phyloP scores from a whole-genome alignment of 805 yeast genomes.

The Yamadazyma laniorum region DNA sequence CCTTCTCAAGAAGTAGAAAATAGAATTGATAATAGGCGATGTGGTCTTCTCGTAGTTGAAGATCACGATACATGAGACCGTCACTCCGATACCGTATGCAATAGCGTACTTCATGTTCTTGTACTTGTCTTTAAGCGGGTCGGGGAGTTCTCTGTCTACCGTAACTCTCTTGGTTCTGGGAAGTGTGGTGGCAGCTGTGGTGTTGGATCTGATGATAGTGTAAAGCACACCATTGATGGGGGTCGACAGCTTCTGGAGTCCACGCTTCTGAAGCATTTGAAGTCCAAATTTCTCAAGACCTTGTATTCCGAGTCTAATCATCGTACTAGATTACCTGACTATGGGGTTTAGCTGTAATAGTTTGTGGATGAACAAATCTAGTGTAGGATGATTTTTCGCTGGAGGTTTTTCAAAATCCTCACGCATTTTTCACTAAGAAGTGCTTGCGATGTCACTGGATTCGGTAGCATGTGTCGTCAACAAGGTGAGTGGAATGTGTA shows the following conservation, averaged over 20 bases:
- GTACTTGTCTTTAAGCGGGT: conserved; percentile 58
- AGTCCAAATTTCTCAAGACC: no score
- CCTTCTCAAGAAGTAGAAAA: conserved; percentile 81
- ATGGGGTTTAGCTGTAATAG: neutral
- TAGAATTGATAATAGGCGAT: conserved; percentile 84
- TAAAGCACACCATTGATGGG: neutral
- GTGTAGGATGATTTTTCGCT: neutral
- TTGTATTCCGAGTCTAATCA: neutral
- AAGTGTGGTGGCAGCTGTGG: neutral
- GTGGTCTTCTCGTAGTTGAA: conserved; percentile 91
- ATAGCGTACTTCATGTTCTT: conserved; percentile 55
- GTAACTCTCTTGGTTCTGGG: conserved; percentile 22
- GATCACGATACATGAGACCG: conserved; percentile 50
- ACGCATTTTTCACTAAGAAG: conserved; percentile 1
- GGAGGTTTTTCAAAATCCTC: neutral
- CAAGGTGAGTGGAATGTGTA: conserved; percentile 41
- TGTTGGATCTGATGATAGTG: neutral
- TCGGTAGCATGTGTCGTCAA: conserved; percentile 42
- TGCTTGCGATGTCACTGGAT: conserved; percentile 10
- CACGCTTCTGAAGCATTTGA: neutral
- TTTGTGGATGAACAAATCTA: neutral
- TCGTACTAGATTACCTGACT: no score
- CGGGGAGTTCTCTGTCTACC: conserved; percentile 79
- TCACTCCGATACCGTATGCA: conserved; percentile 38
- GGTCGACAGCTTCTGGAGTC: neutral